Base-by-base conservation (phyloP, 305 asterid genomes). In the Solanum hybrid region DNA sequence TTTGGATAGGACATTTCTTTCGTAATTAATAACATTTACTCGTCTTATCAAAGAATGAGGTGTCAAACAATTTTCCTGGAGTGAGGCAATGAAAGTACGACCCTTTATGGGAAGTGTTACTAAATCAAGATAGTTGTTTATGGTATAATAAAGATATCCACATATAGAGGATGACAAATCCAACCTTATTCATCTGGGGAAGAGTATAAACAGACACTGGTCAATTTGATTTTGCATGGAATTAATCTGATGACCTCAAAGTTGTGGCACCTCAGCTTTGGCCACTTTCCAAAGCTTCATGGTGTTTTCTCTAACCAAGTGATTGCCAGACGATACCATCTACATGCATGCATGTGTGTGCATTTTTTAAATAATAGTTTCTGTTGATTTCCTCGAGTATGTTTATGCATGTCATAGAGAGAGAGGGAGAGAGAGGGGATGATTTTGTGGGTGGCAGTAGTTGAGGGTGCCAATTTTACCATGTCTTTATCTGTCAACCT, bases 191-290 rank as follows among this genome's bases (percentile, higher is more conserved):
- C 87, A 17, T 84, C 87, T 51, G 73, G 87, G 40, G 29, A 84
- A 19, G 40, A 45, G 22, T 51, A 45, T 45, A 5, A 84, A 84
- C 11, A 84, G 40, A 84, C 60, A 19, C 64, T 51, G 75, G 73
- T 84, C 87, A 51, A 31, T 71, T 84, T 84, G 87, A 82, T 84
- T 51, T 84, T 84, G 26, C 42, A 84, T 27, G 14, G 72, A 82
- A 42, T 51, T 29, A 15, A 29, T 82, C 38, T 37, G 86, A 79
- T 79, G 45, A 24, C 86, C 64, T 79, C 86, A 24, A 79, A 37
- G 85, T n/a, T 79, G 34, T 37, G 86, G 64, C 64, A 79, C 86
- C 85, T 79, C 64, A 79, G 86, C 86, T 78, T n/a, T 36, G 85
- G 6, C 85, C 56, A 78, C 85, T 78, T 78, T 78, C 84, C 6